Conservation (phyloP, 2,329 filamentous ascomycete genomes). For the Capronia americana region DNA sequence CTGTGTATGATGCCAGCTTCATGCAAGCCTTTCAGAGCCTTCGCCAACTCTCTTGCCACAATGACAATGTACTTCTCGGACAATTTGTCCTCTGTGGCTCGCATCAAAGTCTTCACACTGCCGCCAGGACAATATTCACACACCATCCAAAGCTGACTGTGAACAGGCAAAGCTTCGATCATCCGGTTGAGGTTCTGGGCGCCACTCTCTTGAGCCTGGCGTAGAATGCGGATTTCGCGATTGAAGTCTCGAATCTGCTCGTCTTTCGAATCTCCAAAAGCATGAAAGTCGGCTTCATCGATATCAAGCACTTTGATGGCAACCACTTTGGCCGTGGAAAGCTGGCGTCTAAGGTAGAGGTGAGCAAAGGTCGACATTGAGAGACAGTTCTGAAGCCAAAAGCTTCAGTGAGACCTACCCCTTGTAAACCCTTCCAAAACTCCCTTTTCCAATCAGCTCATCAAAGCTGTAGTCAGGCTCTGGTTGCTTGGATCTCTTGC, state of each 20-base stretch:
- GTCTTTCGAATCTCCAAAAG: constrained; percentile 54
- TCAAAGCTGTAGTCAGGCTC: constrained; percentile 57
- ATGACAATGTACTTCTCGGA: constrained; percentile 68
- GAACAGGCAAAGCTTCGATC: constrained; percentile 67
- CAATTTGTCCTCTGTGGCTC: constrained; percentile 56
- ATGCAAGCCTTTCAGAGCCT: constrained; percentile 67
- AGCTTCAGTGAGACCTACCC: constrained; percentile 43
- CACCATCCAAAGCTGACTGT: constrained; percentile 70
- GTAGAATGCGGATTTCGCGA: constrained; percentile 67
- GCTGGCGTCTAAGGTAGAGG: constrained; percentile 42
- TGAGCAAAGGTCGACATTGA: constrained; percentile 4
- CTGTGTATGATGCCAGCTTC: constrained; percentile 70
- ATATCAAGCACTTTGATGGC: constrained; percentile 60
- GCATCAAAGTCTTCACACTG: constrained; percentile 67
- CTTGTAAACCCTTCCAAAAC: constrained; percentile 60
- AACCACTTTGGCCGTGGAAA: constrained; percentile 51
- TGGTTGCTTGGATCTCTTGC: constrained; percentile 52
- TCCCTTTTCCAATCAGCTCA: constrained; percentile 59
- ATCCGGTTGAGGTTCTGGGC: constrained; percentile 69
- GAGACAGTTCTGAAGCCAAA: background rate
- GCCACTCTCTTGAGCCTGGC: constrained; percentile 66
- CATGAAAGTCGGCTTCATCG: constrained; percentile 56
- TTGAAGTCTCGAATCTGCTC: constrained; percentile 62
- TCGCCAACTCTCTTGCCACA: constrained; percentile 68
- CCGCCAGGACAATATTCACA: constrained; percentile 71